phyloP scores from a whole-genome alignment of 2,329 filamentous ascomycete genomes.

The Aureobasidium zeae region DNA sequence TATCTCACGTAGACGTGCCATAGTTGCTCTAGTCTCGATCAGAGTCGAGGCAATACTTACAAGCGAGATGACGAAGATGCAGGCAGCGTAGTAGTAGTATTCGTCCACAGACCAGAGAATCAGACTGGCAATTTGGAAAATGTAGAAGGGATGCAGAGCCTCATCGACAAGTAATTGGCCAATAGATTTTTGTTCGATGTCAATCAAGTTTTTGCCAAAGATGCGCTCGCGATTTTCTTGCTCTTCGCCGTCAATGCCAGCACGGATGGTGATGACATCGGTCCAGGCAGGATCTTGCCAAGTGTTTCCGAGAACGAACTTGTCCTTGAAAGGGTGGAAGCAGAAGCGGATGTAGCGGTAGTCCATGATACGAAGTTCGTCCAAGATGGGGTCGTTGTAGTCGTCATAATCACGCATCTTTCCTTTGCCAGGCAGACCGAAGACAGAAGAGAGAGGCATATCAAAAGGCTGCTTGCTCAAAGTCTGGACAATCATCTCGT shows the following conservation, averaged over 20 bases:
- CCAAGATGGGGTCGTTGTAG: conserved; percentile 65
- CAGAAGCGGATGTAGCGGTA: conserved; percentile 93
- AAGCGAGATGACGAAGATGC: conserved; percentile 90
- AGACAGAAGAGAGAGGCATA: conserved; percentile 56
- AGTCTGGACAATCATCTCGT: conserved; percentile 71
- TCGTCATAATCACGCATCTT: conserved; percentile 59
- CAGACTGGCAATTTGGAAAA: conserved; percentile 93
- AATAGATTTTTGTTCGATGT: conserved; percentile 82
- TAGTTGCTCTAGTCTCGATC: conserved; percentile 84
- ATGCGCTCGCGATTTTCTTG: conserved; percentile 73
- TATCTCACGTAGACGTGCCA: conserved; percentile 81
- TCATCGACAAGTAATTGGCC: conserved; percentile 82
- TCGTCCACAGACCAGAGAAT: conserved; percentile 90
- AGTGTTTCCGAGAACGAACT: conserved; percentile 73
- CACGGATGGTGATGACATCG: conserved; percentile 62
- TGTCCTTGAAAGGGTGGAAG: conserved; percentile 81
- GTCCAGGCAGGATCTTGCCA: conserved; percentile 95
- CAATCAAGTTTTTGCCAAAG: conserved; percentile 83
- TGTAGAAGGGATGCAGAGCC: conserved; percentile 95
- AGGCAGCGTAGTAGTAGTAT: conserved; percentile 95
- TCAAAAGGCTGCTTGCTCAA: conserved; percentile 53
- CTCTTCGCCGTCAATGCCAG: conserved; percentile 80
- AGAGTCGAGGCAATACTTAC: conserved; percentile 86
- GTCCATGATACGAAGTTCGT: conserved; percentile 66
- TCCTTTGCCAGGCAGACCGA: conserved; percentile 53